Evolutionary conservation across 1,284 basidiomycete genomes (phyloP), one percentile per base, ranked within the genome.

Genomic region (Agroathelia rolfsii): DNA sequence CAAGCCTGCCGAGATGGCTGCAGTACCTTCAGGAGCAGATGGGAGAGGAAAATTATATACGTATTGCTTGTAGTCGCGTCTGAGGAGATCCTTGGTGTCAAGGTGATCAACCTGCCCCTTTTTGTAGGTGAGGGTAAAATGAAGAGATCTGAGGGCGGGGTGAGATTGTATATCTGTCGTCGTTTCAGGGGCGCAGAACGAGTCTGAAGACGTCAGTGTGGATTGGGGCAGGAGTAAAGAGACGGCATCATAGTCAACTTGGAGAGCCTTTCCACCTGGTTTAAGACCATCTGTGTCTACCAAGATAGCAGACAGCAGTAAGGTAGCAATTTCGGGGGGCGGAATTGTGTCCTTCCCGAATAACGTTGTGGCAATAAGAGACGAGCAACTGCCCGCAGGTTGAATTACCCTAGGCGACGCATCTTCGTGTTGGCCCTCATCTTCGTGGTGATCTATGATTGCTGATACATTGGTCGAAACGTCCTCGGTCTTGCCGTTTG

Each of bases 11-110:
- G n/a, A n/a, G n/a, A n/a, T n/a, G n/a, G n/a, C n/a, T n/a, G n/a
- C n/a, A 16, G 58, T 55, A 25, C 46, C 50, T 31, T 53, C 51
- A 8, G 52, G 39, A 6, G 51, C 50, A 58, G 58, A 63, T 12
- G 53, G 46, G 1, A 71, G 67, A 2, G 56, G 51, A 44, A 72
- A 60, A 3, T 51, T 47, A n/a, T n/a, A n/a, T n/a, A n/a, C n/a
- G 51, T 89, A 93, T 47, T 93, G 78, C 55, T 98, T 97, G 67
- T 93, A 98, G 56, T 97, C 94, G 12, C 94, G 64, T 12, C 83
- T 65, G 3, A 97, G 67, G 17, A 96, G 72, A 46, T 96, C 88
- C 30, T 71, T 62, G 0, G 77, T 75, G 21, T 60, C 62, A 16
- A 97, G 66, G 40, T 76, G 69, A 0, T 72, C 69, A 6, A 96